phyloP scores from a whole-genome alignment of 345 rosid species.

The Mercurialis annua region DNA sequence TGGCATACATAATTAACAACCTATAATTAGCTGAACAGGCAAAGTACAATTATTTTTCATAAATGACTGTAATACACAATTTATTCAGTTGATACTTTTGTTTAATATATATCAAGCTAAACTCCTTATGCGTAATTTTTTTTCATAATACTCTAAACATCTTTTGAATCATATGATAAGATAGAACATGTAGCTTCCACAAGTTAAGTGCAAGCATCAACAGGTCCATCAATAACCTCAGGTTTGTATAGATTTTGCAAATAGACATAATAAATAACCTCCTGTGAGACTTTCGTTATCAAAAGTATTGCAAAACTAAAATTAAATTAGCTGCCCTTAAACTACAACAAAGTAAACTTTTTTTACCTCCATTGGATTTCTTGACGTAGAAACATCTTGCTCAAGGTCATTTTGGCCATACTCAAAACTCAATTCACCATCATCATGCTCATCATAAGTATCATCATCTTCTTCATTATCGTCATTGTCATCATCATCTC shows the following conservation, averaged over 20 bases:
- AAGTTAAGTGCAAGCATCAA: not conserved
- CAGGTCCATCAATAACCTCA: not conserved
- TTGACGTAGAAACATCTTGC: constrained; percentile 42
- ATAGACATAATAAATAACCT: not conserved
- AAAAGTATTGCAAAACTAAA: not conserved
- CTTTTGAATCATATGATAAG: not conserved
- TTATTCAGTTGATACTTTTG: too few relatives aligned
- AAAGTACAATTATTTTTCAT: not conserved
- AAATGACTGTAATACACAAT: not conserved
- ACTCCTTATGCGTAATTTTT: not conserved
- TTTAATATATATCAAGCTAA: not conserved
- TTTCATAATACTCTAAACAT: not conserved
- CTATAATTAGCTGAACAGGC: too few relatives aligned
- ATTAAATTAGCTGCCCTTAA: constrained; percentile 8
- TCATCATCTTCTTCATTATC: constrained; percentile 37
- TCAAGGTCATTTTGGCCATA: constrained; percentile 49
- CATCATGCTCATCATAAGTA: constrained; percentile 33
- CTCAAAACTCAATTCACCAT: constrained; percentile 86
- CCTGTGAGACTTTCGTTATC: not conserved
- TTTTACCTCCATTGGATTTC: constrained; percentile 67
- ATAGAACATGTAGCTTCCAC: not conserved
- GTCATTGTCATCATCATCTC: constrained; percentile 47
- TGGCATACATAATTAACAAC: constrained; percentile 2
- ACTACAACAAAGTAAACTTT: constrained; percentile 11
- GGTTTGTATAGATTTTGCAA: not conserved